These are phyloP conservation scores for Tetrastigma voinierianum DNA, from an alignment of 164 flowering plant species.

Conservation along the genomic window DNA sequence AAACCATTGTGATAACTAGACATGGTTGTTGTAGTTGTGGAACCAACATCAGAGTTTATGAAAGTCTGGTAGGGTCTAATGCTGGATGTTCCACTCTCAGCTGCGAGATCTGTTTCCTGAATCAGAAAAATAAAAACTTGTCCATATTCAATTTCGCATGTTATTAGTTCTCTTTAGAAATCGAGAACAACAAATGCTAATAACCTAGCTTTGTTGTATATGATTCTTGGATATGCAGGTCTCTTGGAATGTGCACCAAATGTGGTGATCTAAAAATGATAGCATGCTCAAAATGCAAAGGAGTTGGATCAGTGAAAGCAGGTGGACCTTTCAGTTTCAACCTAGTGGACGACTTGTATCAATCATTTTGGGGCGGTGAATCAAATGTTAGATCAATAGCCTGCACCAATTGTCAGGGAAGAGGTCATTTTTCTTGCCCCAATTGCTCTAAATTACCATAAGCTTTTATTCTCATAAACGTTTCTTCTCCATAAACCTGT, in stretches of 20 bases:
- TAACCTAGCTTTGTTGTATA: not conserved
- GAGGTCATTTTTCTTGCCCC: constrained; percentile 43
- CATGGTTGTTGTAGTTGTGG: too few species aligned
- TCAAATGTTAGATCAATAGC: constrained; percentile 15
- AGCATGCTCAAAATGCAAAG: constrained; percentile 77
- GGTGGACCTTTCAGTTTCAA: constrained; percentile 42
- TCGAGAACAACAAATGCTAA: too few species aligned
- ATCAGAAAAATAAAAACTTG: not conserved
- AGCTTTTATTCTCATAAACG: too few species aligned
- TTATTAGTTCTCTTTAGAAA: too few species aligned
- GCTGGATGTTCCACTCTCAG: not conserved
- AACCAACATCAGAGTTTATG: too few species aligned
- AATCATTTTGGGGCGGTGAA: constrained; percentile 16
- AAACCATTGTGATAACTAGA: too few species aligned
- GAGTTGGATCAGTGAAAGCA: constrained; percentile 51
- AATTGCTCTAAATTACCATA: constrained; percentile 30
- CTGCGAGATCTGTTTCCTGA: not conserved
- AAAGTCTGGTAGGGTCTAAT: too few species aligned
- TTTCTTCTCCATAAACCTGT: too few species aligned
- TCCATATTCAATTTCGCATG: not conserved
- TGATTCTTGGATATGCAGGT: constrained; percentile 36
- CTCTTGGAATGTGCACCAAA: constrained; percentile 82
- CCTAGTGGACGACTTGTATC: constrained; percentile 23
- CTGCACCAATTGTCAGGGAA: constrained; percentile 41
- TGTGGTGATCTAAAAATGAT: constrained; percentile 78